A percentile compares a stretch with the other conserved stretches of the same genome.
These are phyloP conservation scores for Exutisphaerella laricina DNA, from an alignment of 2,329 filamentous ascomycete genomes.

Conservation along the genomic window DNA sequence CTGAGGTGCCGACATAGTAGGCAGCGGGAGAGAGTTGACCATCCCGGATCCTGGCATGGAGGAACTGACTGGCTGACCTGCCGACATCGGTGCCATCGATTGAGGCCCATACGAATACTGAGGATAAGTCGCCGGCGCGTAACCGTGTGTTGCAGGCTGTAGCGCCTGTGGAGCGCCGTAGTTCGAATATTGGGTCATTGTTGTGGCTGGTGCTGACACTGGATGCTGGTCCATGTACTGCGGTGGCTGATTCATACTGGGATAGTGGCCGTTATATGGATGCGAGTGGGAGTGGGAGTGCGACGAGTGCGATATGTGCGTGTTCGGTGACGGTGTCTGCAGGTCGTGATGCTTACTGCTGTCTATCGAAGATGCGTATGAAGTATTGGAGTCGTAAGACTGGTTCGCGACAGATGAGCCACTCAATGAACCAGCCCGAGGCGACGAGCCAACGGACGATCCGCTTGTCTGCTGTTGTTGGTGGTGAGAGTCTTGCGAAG, in stretches of 20 bases:
- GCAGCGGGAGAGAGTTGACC: slow-evolving; percentile 61
- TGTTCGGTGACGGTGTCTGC: slow-evolving; percentile 70
- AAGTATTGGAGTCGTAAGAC: slow-evolving; percentile 49
- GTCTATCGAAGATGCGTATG: slow-evolving; percentile 52
- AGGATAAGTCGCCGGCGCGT: slow-evolving; percentile 60
- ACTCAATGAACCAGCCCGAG: slow-evolving; percentile 70
- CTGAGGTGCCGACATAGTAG: slow-evolving; percentile 35
- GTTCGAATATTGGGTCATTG: slow-evolving; percentile 70
- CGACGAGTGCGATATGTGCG: slow-evolving; percentile 41
- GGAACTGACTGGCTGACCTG: slow-evolving; percentile 62
- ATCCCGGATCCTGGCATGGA: slow-evolving; percentile 61
- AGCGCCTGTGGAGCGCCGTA: slow-evolving; percentile 58
- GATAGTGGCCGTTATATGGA: slow-evolving; percentile 30
- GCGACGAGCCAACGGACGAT: slow-evolving; percentile 66
- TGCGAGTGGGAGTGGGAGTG: slow-evolving; percentile 14
- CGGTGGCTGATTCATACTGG: slow-evolving; percentile 73
- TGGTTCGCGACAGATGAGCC: slow-evolving; percentile 46
- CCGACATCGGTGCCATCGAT: slow-evolving; percentile 73
- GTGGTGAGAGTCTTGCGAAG: slow-evolving; percentile 18
- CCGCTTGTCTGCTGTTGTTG: slow-evolving; percentile 55
- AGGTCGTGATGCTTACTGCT: slow-evolving; percentile 39
- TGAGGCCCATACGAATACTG: slow-evolving; percentile 68
- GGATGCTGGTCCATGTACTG: slow-evolving; percentile 66
- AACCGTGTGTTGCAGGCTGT: slow-evolving; percentile 31
- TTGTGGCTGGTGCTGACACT: slow-evolving; percentile 68